These are phyloP conservation scores for Dactylella cylindrospora DNA, from an alignment of 2,329 filamentous ascomycete genomes.

Conservation along the genomic window DNA sequence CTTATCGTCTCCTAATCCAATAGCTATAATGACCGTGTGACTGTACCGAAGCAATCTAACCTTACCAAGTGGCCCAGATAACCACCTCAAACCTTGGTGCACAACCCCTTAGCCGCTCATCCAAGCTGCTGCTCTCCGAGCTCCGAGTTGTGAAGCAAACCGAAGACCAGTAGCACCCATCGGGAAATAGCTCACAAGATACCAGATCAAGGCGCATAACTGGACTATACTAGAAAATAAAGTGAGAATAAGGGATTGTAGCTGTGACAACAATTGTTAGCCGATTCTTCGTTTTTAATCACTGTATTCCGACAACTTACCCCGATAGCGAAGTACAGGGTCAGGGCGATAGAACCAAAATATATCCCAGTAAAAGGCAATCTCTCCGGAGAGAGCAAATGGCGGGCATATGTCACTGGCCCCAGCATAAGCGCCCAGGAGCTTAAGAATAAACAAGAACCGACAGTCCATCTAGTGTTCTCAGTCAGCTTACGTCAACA, in stretches of 20 bases:
- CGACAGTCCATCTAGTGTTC: slow-evolving; percentile 80
- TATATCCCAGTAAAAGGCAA: slow-evolving; percentile 92
- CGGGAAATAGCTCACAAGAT: slow-evolving; percentile 94
- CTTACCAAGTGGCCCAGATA: too few relatives aligned
- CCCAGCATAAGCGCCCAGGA: slow-evolving; percentile 97
- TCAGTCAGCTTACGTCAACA: not conserved
- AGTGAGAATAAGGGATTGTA: slow-evolving; percentile 81
- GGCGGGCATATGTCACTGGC: slow-evolving; percentile 75
- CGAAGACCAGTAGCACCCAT: slow-evolving; percentile 90
- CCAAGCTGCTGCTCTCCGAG: slow-evolving; percentile 81
- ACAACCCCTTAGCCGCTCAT: slow-evolving; percentile 72
- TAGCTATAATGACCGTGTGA: too few relatives aligned
- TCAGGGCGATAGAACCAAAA: slow-evolving; percentile 87
- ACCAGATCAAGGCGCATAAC: slow-evolving; percentile 81
- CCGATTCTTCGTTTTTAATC: slow-evolving; percentile 19
- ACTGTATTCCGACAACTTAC: slow-evolving; percentile 62
- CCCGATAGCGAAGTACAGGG: slow-evolving; percentile 86
- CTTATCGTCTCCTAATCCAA: too few relatives aligned
- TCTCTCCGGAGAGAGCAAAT: slow-evolving; percentile 79
- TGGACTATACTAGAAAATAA: slow-evolving; percentile 81
- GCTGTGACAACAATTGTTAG: slow-evolving; percentile 57
- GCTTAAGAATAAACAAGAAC: slow-evolving; percentile 81
- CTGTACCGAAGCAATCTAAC: too few relatives aligned
- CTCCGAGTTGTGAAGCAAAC: slow-evolving; percentile 82
- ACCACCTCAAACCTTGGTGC: too few relatives aligned